phyloP scores from a whole-genome alignment of 768 basidiomycete species.

The Clitopilus hobsonii region DNA sequence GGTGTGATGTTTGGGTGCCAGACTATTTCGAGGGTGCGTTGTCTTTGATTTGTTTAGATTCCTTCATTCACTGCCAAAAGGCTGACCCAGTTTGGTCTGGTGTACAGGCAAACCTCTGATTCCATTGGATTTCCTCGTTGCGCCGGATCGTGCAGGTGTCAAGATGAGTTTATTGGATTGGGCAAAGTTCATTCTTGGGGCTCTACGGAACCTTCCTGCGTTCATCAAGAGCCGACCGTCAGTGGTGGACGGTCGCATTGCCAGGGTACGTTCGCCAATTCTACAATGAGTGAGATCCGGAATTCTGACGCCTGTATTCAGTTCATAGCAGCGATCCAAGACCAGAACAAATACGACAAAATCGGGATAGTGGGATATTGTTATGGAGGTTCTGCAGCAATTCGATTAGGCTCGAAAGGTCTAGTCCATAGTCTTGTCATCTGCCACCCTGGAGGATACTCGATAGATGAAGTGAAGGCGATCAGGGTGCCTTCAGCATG shows the following conservation, averaged over 20 bases:
- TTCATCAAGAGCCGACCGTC: constrained; percentile 27
- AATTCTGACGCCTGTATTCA: constrained; percentile 9
- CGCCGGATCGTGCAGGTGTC: constrained; percentile 19
- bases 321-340: constrained; percentile 32
- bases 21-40: constrained; percentile 54
- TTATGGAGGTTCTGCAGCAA: constrained; percentile 33
- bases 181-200: constrained; percentile 19
- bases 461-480: constrained; percentile 26
- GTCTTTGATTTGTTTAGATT: no score
- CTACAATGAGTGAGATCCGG: not conserved
- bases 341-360: constrained; percentile 35
- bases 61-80: no score
- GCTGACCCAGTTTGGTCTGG: not conserved
- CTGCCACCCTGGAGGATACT: constrained; percentile 34
- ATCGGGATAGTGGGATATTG: constrained; percentile 44
- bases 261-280: constrained; percentile 21
- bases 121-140: not conserved
- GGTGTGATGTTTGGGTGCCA: constrained; percentile 55
- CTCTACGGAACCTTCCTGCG: constrained; percentile 21
- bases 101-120: not conserved
- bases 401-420: constrained; percentile 31
- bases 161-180: constrained; percentile 22
- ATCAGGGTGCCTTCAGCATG: constrained; percentile 33
- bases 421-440: constrained; percentile 35
- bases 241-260: constrained; percentile 24